These are phyloP conservation scores for Pisolithus albus DNA, from an alignment of 768 basidiomycete species.

Conservation along the genomic window DNA sequence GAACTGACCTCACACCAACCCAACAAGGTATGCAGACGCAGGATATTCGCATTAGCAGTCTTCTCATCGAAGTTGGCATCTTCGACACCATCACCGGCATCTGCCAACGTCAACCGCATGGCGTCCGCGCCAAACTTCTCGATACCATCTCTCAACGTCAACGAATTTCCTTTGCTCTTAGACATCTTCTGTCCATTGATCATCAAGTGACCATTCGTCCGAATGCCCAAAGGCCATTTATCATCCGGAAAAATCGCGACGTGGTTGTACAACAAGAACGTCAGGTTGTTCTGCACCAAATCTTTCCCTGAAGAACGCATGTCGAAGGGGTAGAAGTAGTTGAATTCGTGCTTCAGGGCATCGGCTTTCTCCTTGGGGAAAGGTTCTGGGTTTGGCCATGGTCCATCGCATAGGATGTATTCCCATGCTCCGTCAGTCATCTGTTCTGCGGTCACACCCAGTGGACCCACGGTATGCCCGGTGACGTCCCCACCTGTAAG, in stretches of 20 bases:
- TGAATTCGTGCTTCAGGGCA: conserved; percentile 80
- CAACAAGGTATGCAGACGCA: conserved; percentile 85
- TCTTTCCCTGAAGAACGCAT: conserved; percentile 98
- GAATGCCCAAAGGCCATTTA: conserved; percentile 88
- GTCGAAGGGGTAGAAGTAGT: conserved; percentile 98
- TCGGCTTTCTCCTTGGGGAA: conserved; percentile 74
- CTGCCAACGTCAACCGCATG: conserved; percentile 84
- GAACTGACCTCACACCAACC: conserved; percentile 80
- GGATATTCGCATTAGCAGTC: conserved; percentile 93
- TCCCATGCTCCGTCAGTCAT: conserved; percentile 99
- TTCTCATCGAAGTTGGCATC: conserved; percentile 99
- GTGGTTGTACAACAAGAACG: conserved; percentile 92
- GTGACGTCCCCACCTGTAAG: conserved; percentile 60
- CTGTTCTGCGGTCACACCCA: conserved; percentile 82
- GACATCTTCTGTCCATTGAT: conserved; percentile 99
- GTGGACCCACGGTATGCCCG: conserved; percentile 70
- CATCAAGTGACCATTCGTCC: conserved; percentile 94
- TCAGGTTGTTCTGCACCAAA: conserved; percentile 90
- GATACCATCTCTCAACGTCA: conserved; percentile 84
- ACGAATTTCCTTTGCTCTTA: conserved; percentile 92
- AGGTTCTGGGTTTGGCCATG: conserved; percentile 63
- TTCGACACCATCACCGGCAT: conserved; percentile 95
- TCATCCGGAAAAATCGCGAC: conserved; percentile 84
- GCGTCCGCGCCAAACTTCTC: conserved; percentile 97
- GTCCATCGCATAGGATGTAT: conserved; percentile 75